Base-by-base conservation (phyloP, 805 yeast species). In the Lipomyces chichibuensis region DNA sequence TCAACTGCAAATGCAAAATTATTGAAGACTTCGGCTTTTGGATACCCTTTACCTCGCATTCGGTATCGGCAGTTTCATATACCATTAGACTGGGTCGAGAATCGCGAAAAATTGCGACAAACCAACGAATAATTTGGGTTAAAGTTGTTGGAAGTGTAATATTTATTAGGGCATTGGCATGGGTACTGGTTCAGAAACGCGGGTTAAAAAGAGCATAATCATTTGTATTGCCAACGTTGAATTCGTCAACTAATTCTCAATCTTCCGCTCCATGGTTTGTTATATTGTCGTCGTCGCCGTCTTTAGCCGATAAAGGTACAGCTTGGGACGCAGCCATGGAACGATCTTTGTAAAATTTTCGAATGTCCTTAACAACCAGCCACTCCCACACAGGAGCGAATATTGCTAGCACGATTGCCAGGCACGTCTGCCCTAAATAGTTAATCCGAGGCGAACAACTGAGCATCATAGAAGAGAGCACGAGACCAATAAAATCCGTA, bases 401-500 rank as follows among this genome's bases (percentile, higher is more conserved):
- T 17, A 90, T 74, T 23, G 84, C 81, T 27, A 87, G 78, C 2
- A 85, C 39, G 8, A 87, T 76, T 0, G 87, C 82, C 0, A 87
- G 51, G 1, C 84, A 53, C 64, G 80, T 74, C 81, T 82, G 91
- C 0, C 88, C 69, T 1, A 86, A 64, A 72, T 87, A 84, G 77
- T 85, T 83, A 57, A 81, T 80, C 37, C 95, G 80, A 8, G 96
- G 96, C 64, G 87, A 81, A 59, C 86, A 80, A 1, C 97, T 96
- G 68, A 91, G 80, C 73, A 84, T 84, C 32, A 88, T 80, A 57
- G 87, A 81, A 72, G 87, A 87, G 53, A 95, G 79, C 1, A 91
- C 77, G 94, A 96, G 92, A 4, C 97, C 97, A 51, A 92, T 84
- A 20, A 85, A 79, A 77, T 95, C 99, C 0, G 98, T 94, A 60